A percentile compares a stretch with the other conserved stretches of the same genome.
phyloP scores from a whole-genome alignment of 2,329 filamentous ascomycete genomes.

The Arthrobotrys iridis region DNA sequence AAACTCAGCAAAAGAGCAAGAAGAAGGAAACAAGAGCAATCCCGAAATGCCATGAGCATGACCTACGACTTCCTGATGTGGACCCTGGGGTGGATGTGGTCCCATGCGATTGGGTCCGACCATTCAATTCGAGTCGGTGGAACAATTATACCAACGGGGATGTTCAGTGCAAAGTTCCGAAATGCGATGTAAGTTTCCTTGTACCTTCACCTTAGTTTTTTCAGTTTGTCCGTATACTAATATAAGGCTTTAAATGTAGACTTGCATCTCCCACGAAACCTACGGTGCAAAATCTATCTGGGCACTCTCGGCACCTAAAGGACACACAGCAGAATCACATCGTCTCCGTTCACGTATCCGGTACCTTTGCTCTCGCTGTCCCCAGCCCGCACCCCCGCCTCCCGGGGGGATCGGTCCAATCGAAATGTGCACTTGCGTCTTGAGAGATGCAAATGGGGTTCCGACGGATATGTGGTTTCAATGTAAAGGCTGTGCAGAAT shows the following conservation, averaged over 20 bases:
- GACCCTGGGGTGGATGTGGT: slow-evolving; percentile 33
- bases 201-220: not conserved
- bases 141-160: slow-evolving; percentile 39
- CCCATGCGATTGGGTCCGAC: slow-evolving; percentile 49
- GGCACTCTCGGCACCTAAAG: slow-evolving; percentile 17
- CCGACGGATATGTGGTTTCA: slow-evolving; percentile 52
- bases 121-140: slow-evolving; percentile 30
- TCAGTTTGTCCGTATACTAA: not conserved
- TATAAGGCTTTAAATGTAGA: slow-evolving; percentile 2
- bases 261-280: slow-evolving; percentile 44
- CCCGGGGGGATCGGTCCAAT: slow-evolving; percentile 43
- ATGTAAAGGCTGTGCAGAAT: slow-evolving; percentile 39
- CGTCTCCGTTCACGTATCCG: slow-evolving; percentile 47
- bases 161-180: slow-evolving; percentile 40
- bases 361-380: slow-evolving; percentile 37
- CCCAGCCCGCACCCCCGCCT: slow-evolving; percentile 26
- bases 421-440: slow-evolving; percentile 45
- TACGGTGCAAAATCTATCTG: slow-evolving; percentile 43
- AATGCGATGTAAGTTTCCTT: slow-evolving; percentile 42
- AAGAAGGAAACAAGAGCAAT: not conserved
- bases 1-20: not conserved
- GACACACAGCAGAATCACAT: slow-evolving; percentile 37
- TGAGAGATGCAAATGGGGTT: slow-evolving; percentile 27
- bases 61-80: slow-evolving; percentile 14
- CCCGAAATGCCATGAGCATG: slow-evolving; percentile 40